These are phyloP conservation scores for Stevia rebaudiana DNA, from an alignment of 140 eudicot species.

Conservation along the genomic window DNA sequence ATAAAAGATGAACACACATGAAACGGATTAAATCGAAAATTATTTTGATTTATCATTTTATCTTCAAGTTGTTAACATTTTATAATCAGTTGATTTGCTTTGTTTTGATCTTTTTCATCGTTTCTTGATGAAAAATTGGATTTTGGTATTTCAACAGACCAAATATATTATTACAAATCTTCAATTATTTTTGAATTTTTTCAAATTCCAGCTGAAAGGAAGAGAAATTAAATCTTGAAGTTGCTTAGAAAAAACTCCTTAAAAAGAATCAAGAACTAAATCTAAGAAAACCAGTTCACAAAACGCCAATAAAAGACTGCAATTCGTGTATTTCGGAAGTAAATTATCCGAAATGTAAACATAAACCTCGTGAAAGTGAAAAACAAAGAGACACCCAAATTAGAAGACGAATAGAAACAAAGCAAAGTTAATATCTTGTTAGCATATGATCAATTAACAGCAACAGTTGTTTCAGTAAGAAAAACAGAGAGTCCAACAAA, in stretches of 20 bases:
- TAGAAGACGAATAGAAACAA: too few relatives aligned
- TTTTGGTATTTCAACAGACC: too few relatives aligned
- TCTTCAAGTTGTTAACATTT: too few relatives aligned
- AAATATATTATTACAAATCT: too few relatives aligned
- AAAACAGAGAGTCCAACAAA: neutral
- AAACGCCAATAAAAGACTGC: neutral
- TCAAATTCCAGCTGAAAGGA: neutral
- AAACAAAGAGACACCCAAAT: neutral
- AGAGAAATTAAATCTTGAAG: conserved; percentile 2
- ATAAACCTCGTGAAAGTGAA: neutral
- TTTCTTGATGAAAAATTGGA: too few relatives aligned
- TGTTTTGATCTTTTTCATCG: too few relatives aligned
- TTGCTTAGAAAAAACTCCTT: neutral
- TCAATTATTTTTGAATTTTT: too few relatives aligned
- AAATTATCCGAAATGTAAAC: neutral
- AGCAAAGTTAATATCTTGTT: neutral
- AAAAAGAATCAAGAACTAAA: conserved; percentile 8
- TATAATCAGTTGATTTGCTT: too few relatives aligned
- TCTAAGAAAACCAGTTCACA: neutral
- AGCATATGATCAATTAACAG: neutral
- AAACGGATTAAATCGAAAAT: neutral
- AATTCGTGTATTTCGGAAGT: neutral
- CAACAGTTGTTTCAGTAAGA: neutral
- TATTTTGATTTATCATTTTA: too few relatives aligned
- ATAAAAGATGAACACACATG: neutral